These are phyloP conservation scores for Schrenkiella parvula DNA, from an alignment of 345 rosid species.

Conservation along the genomic window DNA sequence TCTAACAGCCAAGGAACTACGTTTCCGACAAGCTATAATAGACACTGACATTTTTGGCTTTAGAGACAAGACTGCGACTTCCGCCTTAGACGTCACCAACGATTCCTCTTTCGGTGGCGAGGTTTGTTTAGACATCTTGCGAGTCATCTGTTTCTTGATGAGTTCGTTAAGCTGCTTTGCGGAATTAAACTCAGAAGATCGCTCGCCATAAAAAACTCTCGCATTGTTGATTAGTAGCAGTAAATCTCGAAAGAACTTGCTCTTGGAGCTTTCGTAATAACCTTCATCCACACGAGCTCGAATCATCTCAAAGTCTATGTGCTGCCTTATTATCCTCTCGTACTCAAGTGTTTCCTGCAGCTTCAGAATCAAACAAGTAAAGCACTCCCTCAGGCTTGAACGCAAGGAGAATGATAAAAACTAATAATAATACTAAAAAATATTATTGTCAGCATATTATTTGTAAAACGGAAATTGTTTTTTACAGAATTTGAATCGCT, in stretches of 20 bases:
- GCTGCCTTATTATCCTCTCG: constrained; percentile 46
- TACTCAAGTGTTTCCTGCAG: constrained; percentile 51
- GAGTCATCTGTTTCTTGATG: constrained; percentile 41
- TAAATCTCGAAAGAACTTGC: constrained; percentile 50
- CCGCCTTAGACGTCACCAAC: constrained; percentile 10
- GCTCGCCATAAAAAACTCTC: constrained; percentile 38
- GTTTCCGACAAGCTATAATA: constrained; percentile 44
- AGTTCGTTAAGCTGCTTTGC: constrained; percentile 45
- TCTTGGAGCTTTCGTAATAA: constrained; percentile 40
- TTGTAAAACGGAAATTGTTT: background rate
- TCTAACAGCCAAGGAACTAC: constrained; percentile 42
- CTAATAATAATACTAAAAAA: background rate
- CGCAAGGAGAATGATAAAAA: background rate
- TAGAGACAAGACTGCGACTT: constrained; percentile 26
- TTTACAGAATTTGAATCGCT: background rate
- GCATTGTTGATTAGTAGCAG: constrained; percentile 61
- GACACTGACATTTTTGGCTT: constrained; percentile 41
- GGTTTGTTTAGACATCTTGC: constrained; percentile 25
- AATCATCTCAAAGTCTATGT: constrained; percentile 49
- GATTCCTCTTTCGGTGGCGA: constrained; percentile 22
- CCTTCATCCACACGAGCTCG: constrained; percentile 44
- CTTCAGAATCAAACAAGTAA: background rate
- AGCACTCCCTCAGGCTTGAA: too few species aligned
- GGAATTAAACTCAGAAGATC: constrained; percentile 42
- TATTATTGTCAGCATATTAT: background rate